A percentile compares a stretch with the other conserved stretches of the same genome.
phyloP scores from a whole-genome alignment of 164 flowering plant species.

The Vitis rupestris region DNA sequence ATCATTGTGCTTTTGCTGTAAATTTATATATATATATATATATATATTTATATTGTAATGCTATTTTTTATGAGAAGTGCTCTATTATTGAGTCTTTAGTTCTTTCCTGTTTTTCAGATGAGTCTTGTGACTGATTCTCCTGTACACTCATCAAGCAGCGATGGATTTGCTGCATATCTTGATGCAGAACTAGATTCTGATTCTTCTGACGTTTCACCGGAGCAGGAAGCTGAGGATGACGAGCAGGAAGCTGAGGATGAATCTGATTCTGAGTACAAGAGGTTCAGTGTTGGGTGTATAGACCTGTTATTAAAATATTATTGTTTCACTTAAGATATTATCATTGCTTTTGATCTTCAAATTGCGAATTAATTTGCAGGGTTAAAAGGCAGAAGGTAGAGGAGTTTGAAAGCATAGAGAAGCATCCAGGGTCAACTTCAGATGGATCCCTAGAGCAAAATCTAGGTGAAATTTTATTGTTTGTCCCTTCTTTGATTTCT shows the following conservation, averaged over 20 bases:
- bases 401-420: constrained; percentile 10
- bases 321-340: background rate
- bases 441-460: constrained; percentile 5
- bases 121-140: constrained; percentile 60
- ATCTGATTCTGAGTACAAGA: constrained; percentile 12
- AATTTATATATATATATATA: too few species aligned
- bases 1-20: background rate
- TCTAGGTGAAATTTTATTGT: constrained; percentile 5
- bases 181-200: constrained; percentile 44
- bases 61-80: too few species aligned
- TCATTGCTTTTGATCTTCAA: background rate
- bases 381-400: constrained; percentile 41
- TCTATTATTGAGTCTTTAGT: too few species aligned
- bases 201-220: constrained; percentile 35
- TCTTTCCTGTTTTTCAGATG: constrained; percentile 20
- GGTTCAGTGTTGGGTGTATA: constrained; percentile 5
- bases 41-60: too few species aligned
- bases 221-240: constrained; percentile 21
- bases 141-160: constrained; percentile 62
- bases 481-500: background rate
- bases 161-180: constrained; percentile 62
- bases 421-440: constrained; percentile 24
- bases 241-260: constrained; percentile 13
- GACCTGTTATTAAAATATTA: background rate
- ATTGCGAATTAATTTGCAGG: constrained; percentile 19